Percentiles rank a stretch among this genome's conserved stretches.
Conservation (phyloP, 1,284 basidiomycete genomes). For the Pseudozyma pruni region DNA sequence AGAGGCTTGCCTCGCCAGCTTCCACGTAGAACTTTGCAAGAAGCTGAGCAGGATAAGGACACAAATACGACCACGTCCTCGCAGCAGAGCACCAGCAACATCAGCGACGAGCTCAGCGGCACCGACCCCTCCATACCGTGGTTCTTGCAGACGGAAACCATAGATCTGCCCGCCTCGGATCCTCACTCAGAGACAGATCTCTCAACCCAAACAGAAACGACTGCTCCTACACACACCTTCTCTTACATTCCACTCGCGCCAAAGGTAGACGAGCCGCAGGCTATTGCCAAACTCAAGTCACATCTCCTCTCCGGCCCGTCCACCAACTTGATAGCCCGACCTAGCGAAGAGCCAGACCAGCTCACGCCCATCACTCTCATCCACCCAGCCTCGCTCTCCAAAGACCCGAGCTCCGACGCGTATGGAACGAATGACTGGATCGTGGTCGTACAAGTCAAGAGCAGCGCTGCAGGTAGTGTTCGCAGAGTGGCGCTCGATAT, state of each 20-base stretch:
- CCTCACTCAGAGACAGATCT: background rate
- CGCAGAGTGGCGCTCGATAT: slow-evolving; percentile 54
- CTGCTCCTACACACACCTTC: slow-evolving; percentile 17
- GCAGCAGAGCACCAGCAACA: slow-evolving; percentile 4
- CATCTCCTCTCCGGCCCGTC: slow-evolving; percentile 47
- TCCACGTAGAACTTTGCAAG: slow-evolving; percentile 8
- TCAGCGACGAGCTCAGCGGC: slow-evolving; percentile 46
- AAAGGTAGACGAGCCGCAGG: slow-evolving; percentile 39
- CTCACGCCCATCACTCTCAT: slow-evolving; percentile 54
- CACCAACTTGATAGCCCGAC: slow-evolving; percentile 47
- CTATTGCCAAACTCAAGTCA: slow-evolving; percentile 40
- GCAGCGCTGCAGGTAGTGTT: slow-evolving; percentile 52
- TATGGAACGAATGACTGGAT: slow-evolving; percentile 59
- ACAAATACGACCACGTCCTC: background rate
- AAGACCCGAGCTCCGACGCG: slow-evolving; percentile 39
- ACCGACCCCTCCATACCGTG: slow-evolving; percentile 51
- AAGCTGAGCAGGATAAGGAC: background rate
- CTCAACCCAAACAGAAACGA: background rate
- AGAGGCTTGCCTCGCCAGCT: slow-evolving; percentile 23
- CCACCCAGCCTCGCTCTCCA: slow-evolving; percentile 48
- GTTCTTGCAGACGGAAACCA: slow-evolving; percentile 56
- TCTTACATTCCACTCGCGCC: slow-evolving; percentile 32
- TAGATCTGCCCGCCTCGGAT: slow-evolving; percentile 27
- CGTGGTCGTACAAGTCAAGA: slow-evolving; percentile 60
- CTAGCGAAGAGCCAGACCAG: slow-evolving; percentile 41